These are phyloP conservation scores for Parasitella parasitica DNA, from an alignment of 371 early-diverging fungal genomes.

Conservation along the genomic window DNA sequence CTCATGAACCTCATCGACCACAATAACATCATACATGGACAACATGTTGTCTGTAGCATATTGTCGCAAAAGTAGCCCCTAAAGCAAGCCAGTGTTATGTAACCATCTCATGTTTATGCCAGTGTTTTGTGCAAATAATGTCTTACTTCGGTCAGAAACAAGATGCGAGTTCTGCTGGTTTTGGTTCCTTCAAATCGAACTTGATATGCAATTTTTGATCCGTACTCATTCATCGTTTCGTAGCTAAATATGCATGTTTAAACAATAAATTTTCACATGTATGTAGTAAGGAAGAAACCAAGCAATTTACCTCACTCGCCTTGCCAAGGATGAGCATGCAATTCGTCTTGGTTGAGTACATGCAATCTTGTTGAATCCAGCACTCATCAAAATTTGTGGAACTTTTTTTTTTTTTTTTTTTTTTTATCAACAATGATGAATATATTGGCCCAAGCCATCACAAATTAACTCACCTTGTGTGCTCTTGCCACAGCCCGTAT, in stretches of 20 bases:
- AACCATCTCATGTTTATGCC: too few species aligned
- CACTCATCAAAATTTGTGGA: conserved; percentile 75
- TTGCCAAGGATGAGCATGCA: conserved; percentile 87
- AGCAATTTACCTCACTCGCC: conserved; percentile 60
- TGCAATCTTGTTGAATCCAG: conserved; percentile 73
- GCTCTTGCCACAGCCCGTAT: conserved; percentile 83
- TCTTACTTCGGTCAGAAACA: conserved; percentile 65
- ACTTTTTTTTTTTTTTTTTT: too few species aligned
- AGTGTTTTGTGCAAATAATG: too few species aligned
- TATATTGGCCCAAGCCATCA: not conserved
- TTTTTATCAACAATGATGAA: too few species aligned
- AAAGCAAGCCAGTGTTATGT: too few species aligned
- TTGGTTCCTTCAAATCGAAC: conserved; percentile 71
- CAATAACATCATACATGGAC: conserved; percentile 60
- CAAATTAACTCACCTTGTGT: conserved; percentile 63
- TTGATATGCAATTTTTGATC: conserved; percentile 69
- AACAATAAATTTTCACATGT: not conserved
- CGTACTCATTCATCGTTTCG: conserved; percentile 66
- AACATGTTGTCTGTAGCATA: conserved; percentile 58
- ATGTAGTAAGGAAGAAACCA: too few species aligned
- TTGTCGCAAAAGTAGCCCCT: conserved; percentile 63
- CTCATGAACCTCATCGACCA: conserved; percentile 83
- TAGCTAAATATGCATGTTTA: conserved; percentile 21
- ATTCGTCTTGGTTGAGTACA: conserved; percentile 95
- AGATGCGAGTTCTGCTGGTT: conserved; percentile 55